These are phyloP conservation scores for Trichoderma endophyticum DNA, from an alignment of 2,329 filamentous ascomycete species.

Conservation along the genomic window DNA sequence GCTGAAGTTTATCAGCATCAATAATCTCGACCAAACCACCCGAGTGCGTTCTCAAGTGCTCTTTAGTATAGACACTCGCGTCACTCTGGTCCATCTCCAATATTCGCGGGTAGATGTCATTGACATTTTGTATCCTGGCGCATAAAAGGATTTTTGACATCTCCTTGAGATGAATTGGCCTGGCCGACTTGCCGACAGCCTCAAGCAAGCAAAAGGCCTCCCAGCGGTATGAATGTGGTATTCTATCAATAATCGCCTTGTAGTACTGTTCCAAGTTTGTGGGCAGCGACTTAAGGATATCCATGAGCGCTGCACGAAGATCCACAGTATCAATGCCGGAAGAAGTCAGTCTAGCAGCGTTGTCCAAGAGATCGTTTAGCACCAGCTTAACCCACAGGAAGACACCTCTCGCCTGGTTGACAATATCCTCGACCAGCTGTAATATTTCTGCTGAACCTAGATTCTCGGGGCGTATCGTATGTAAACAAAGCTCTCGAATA, in stretches of 20 bases:
- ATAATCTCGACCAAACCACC: neutral
- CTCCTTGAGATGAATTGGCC: neutral
- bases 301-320: neutral
- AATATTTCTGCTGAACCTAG: neutral
- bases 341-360: neutral
- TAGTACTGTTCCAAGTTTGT: neutral
- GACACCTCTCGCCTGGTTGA: neutral
- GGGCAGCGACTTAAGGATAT: neutral
- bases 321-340: fast-evolving
- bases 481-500: neutral
- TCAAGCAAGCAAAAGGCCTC: neutral
- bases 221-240: neutral
- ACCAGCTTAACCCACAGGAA: neutral
- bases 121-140: neutral
- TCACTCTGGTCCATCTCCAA: neutral
- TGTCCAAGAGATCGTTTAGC: neutral
- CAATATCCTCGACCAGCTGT: neutral
- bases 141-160: neutral
- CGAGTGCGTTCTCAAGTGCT: neutral
- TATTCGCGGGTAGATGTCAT: neutral
- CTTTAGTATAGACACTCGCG: neutral
- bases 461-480: neutral
- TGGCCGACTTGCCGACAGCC: neutral
- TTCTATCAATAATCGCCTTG: neutral
- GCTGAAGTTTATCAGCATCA: neutral